phyloP scores from a whole-genome alignment of 75 land plant species.

The Azolla pinnata region DNA sequence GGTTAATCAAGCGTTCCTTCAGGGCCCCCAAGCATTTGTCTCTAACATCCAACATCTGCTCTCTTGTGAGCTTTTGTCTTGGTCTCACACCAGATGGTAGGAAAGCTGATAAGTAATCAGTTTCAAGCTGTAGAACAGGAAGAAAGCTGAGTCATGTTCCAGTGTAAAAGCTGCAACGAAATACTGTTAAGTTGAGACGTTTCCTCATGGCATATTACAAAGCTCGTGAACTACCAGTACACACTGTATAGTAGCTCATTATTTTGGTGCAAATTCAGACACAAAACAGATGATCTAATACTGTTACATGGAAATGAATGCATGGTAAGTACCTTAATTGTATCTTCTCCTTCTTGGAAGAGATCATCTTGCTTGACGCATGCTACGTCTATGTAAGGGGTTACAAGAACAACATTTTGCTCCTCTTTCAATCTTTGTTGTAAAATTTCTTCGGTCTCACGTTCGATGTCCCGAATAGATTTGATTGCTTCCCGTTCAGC shows the following conservation, averaged over 20 bases:
- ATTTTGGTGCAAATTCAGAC: no score
- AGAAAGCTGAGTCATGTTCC: not conserved
- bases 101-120: constrained; percentile 24
- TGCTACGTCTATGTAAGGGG: constrained; percentile 29
- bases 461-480: constrained; percentile 22
- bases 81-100: constrained; percentile 27
- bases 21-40: constrained; percentile 21
- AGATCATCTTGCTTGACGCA: constrained; percentile 17
- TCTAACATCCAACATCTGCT: constrained; percentile 24
- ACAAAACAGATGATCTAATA: no score
- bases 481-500: constrained; percentile 24
- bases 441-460: constrained; percentile 16
- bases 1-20: constrained; percentile 12
- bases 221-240: no score
- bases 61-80: constrained; percentile 23
- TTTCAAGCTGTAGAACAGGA: constrained; percentile 8
- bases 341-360: constrained; percentile 12
- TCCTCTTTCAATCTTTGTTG: constrained; percentile 25
- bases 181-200: no score
- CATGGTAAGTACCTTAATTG: constrained; percentile 9
- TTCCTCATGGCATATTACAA: no score
- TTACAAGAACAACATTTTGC: constrained; percentile 21
- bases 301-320: no score
- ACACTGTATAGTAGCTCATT: no score
- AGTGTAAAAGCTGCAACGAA: no score